Evolutionary conservation across 2,329 filamentous ascomycete genomes (phyloP).

Genomic region (Ceratocystis lukuohia): DNA sequence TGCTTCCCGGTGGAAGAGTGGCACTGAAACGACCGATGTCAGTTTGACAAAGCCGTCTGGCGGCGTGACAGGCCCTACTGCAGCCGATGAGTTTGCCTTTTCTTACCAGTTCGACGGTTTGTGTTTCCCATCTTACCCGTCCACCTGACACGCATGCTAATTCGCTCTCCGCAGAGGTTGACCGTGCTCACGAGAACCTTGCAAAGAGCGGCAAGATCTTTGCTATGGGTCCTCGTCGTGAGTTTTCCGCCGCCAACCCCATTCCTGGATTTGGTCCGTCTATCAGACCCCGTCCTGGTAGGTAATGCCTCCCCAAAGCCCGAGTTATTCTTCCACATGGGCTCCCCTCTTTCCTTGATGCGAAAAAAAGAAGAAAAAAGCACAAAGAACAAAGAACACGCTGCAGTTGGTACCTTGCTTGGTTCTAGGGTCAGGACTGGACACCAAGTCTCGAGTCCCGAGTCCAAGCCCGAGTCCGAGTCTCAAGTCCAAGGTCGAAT

Average conservation of each 20-base stretch:
- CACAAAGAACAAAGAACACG: not conserved
- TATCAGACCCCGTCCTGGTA: constrained; percentile 24
- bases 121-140: constrained; percentile 27
- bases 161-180: constrained; percentile 56
- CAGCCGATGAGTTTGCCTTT: constrained; percentile 69
- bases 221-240: constrained; percentile 58
- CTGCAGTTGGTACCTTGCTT: constrained; percentile 4
- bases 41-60: constrained; percentile 34
- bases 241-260: constrained; percentile 53
- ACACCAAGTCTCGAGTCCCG: not conserved
- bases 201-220: constrained; percentile 95
- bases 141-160: constrained; percentile 2
- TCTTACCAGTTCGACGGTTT: constrained; percentile 80
- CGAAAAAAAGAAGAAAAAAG: not conserved
- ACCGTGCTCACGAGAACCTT: constrained; percentile 87
- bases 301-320: constrained; percentile 22
- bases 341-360: not conserved
- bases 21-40: constrained; percentile 9
- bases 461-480: not conserved
- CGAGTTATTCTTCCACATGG: not conserved
- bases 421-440: not conserved
- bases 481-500: not conserved
- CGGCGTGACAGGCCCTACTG: constrained; percentile 61
- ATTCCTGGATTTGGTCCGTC: constrained; percentile 28
- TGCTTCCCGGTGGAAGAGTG: constrained; percentile 21